phyloP scores from a whole-genome alignment of 176 grass and related monocot species.

The Saccharum spontaneum region DNA sequence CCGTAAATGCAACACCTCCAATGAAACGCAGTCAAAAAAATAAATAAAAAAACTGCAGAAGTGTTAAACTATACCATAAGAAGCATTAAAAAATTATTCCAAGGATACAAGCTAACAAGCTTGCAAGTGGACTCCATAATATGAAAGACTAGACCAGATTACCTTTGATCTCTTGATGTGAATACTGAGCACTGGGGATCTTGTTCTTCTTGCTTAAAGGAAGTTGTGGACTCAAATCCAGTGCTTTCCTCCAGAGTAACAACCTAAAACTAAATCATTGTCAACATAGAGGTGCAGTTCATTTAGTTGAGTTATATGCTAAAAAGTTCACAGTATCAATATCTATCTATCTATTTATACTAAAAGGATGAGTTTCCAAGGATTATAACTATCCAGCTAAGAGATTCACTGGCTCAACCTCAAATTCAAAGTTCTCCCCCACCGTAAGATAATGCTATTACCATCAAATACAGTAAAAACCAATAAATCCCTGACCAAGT shows the following conservation, averaged over 20 bases:
- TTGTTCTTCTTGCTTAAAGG: constrained; percentile 42
- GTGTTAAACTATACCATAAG: constrained; percentile 15
- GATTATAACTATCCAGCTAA: neutral
- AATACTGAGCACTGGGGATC: constrained; percentile 36
- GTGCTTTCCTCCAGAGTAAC: constrained; percentile 29
- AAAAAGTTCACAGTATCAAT: neutral
- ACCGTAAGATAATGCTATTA: neutral
- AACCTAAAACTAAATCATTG: constrained; percentile 45
- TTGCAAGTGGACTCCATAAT: neutral
- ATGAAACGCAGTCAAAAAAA: neutral
- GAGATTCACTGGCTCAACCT: neutral
- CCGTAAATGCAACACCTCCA: constrained; percentile 11
- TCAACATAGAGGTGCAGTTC: constrained; percentile 33
- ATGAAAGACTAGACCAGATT: constrained; percentile 9
- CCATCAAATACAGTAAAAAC: neutral
- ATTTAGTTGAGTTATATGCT: constrained; percentile 16
- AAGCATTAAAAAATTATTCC: neutral
- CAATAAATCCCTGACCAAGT: neutral
- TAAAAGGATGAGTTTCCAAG: neutral
- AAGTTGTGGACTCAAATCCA: constrained; percentile 37
- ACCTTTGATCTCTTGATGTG: constrained; percentile 44
- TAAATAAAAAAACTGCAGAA: neutral
- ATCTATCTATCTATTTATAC: neutral
- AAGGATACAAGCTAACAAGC: neutral
- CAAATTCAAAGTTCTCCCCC: neutral